Evolutionary conservation across 768 basidiomycete species (phyloP), one percentile per base, ranked within the genome.

Genomic region (Trametes sanguinea): DNA sequence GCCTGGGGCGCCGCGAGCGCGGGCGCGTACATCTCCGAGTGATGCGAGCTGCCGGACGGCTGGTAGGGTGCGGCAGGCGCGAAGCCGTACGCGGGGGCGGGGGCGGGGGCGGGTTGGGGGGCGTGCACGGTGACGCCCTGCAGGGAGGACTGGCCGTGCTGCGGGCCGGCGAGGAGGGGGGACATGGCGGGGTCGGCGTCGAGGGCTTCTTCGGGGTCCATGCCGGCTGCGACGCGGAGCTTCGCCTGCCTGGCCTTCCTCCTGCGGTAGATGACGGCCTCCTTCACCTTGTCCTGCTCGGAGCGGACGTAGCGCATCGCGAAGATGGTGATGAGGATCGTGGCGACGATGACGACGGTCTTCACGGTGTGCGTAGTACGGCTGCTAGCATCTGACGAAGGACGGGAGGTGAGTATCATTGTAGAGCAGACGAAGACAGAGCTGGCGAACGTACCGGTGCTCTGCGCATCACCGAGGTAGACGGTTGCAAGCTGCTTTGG

Each of bases 401-500:
- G 57, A 33, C 0, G 1, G 10, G 29, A 40, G 46, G 40, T 11
- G 14, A 33, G 46, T 9, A 27, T 10, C 40, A 35, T 5, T 8
- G 29, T 6, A 35, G 29, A 16, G 40, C 61, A 59, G 13, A 51
- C 63, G 51, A 2, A 5, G 13, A 14, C 40, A 3, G 29, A 29
- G 51, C 1, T 48, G 22, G 10, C 17, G 22, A 27, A 45, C 57
- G 43, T 37, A 59, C 52, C 45, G 75, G 13, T 81, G 75, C 65
- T 88, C 82, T 35, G 71, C 27, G 90, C 77, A 30, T 89, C 90
- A 40, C 94, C 94, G 9, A 95, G 81, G 70, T 95, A 96, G 10
- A 96, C 95, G 10, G 89, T 90, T 63, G 92, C 83, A 66, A 96
- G 87, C 72, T 96, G 94, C 70, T 95, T 95, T 7, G 94, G 94